A percentile compares a stretch with the other conserved stretches of the same genome.
These are phyloP conservation scores for Alternaria ethzedia DNA, from an alignment of 2,329 filamentous ascomycete species.

Conservation along the genomic window DNA sequence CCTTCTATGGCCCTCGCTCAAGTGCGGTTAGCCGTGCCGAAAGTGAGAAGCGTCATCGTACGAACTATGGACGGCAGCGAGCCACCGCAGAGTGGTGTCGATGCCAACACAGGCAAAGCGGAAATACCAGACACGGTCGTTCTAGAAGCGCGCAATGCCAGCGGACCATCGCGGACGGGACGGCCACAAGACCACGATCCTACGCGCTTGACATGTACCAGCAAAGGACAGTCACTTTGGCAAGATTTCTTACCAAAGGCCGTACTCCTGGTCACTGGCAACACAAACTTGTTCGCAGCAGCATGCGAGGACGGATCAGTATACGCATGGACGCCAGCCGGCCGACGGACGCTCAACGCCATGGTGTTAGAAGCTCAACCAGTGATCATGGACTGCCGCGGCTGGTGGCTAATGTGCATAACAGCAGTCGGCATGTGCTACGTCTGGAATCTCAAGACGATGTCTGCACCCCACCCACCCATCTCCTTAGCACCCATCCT, in stretches of 20 bases:
- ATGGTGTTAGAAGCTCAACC: slow-evolving; percentile 90
- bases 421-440: slow-evolving; percentile 87
- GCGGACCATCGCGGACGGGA: slow-evolving; percentile 64
- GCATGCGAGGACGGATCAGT: slow-evolving; percentile 92
- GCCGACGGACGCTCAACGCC: slow-evolving; percentile 82
- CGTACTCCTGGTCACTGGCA: slow-evolving; percentile 89
- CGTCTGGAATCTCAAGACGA: slow-evolving; percentile 88
- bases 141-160: slow-evolving; percentile 87
- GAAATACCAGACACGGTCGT: slow-evolving; percentile 70
- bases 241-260: slow-evolving; percentile 89
- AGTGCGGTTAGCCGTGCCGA: slow-evolving; percentile 84
- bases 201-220: slow-evolving; percentile 80
- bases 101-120: slow-evolving; percentile 51
- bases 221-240: slow-evolving; percentile 83
- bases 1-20: slow-evolving; percentile 83
- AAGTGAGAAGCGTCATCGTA: slow-evolving; percentile 81
- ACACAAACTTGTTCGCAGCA: slow-evolving; percentile 87
- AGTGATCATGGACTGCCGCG: slow-evolving; percentile 89
- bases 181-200: slow-evolving; percentile 74
- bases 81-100: slow-evolving; percentile 53
- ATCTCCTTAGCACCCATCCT: slow-evolving; percentile 87
- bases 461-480: slow-evolving; percentile 85
- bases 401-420: slow-evolving; percentile 88
- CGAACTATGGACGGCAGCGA: slow-evolving; percentile 75
- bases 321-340: slow-evolving; percentile 91